phyloP scores from a whole-genome alignment of 495 filamentous ascomycete genomes.

The Podospora bellae-mahoneyi region DNA sequence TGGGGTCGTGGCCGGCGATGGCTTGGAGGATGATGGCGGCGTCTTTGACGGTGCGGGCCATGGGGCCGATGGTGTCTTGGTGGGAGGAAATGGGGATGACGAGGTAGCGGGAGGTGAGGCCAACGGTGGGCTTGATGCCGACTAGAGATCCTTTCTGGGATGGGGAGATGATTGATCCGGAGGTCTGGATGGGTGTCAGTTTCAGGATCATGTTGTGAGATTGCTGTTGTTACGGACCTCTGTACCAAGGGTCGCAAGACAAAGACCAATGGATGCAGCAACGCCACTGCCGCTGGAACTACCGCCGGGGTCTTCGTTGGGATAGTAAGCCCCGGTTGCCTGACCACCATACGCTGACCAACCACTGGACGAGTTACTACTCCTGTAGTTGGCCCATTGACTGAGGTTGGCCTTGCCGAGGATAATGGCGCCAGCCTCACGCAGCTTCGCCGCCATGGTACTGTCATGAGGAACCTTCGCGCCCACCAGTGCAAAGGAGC shows the following conservation, averaged over 20 bases:
- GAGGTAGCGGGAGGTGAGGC: not conserved
- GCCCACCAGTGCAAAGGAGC: constrained; percentile 52
- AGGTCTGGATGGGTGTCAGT: too few species aligned
- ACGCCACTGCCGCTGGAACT: constrained; percentile 37
- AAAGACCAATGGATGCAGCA: constrained; percentile 33
- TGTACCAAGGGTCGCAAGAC: constrained; percentile 31
- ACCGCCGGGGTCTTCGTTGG: constrained; percentile 30
- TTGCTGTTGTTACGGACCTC: constrained; percentile 14
- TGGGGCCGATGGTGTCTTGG: not conserved
- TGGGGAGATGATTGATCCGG: not conserved
- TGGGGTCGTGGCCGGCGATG: not conserved
- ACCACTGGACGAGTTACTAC: constrained; percentile 33
- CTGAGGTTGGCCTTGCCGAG: constrained; percentile 42
- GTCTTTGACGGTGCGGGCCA: not conserved
- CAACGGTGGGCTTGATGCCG: not conserved
- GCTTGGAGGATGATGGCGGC: not conserved
- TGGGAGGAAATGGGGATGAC: not conserved
- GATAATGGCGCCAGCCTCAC: constrained; percentile 45
- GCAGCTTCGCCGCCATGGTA: constrained; percentile 42
- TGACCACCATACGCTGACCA: constrained; percentile 33
- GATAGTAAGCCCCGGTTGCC: constrained; percentile 36
- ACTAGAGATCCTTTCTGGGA: not conserved
- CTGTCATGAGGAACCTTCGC: constrained; percentile 42
- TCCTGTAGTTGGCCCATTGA: constrained; percentile 42
- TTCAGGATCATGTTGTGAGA: too few species aligned